Conservation (phyloP, 352 stramenopile genomes). For the Blastocystis sp. region DNA sequence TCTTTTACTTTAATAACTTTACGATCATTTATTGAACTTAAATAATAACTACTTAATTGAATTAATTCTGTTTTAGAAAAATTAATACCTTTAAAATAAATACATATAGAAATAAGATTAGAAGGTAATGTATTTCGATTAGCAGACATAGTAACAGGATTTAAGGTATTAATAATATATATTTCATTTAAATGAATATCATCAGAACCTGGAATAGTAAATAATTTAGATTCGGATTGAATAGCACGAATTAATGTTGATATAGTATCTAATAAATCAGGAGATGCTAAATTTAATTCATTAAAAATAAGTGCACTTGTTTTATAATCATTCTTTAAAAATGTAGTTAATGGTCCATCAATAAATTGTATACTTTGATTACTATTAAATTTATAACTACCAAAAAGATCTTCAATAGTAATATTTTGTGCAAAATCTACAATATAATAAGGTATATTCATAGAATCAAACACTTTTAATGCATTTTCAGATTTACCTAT, state of each 20-base stretch:
- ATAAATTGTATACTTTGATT: constrained; percentile 1
- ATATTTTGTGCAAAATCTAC: constrained; percentile 17
- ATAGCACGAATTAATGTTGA: constrained; percentile 9
- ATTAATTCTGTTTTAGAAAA: constrained; percentile 10
- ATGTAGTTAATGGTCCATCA: constrained; percentile 1
- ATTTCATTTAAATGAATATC: too few species aligned
- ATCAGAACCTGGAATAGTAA: constrained; percentile 6
- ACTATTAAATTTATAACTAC: constrained; percentile 1
- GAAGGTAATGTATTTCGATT: constrained; percentile 18
- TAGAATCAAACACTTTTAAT: too few species aligned
- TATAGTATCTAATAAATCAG: constrained; percentile 7
- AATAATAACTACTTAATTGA: background rate
- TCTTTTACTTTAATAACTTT: too few species aligned
- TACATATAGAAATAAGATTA: constrained; percentile 4
- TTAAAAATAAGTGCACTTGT: background rate
- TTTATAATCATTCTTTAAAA: background rate
- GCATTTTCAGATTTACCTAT: constrained; percentile 3
- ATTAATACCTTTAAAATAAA: constrained; percentile 2
- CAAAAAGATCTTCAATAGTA: constrained; percentile 9
- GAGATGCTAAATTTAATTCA: constrained; percentile 19
- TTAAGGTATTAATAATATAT: constrained; percentile 12
- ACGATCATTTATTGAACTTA: too few species aligned
- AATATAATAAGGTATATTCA: too few species aligned
- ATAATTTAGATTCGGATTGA: constrained; percentile 6
- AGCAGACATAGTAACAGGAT: constrained; percentile 17